Base-by-base conservation (phyloP, 768 basidiomycete species). In the Clitopilus hobsonii region DNA sequence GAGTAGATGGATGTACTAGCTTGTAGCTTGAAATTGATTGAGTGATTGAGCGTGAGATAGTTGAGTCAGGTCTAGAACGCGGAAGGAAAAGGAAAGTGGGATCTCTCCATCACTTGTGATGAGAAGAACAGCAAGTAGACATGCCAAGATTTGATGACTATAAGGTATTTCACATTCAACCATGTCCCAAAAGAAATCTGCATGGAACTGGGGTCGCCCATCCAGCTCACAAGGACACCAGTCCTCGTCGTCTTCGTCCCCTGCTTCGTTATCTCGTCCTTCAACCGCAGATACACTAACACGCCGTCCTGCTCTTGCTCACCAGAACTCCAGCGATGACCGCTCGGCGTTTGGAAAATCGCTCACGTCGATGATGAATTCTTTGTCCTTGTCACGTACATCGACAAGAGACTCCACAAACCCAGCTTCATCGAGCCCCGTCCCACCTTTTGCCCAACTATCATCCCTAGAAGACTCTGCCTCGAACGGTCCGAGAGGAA, bases 341-440 rank as follows among this genome's bases (percentile, higher is more conserved):
- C 60, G 63, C 13, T 65, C 71, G 10, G 78, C 78, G 30, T 87
- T 88, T 63, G 75, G 81, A 53, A 84, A 81, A 60, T 80, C 88
- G 0, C 74, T 91, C 55, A 83, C 80, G 58, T 78, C 77, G 28
- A 85, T 90, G 84, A 86, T 90, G 71, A 84, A 83, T 29, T 77
- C 81, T 6, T 78, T 91, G 2, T 78, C 85, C 1, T 76, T 90
- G 55, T 72, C 83, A 2, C 80, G 87, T 51, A 78, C 79, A 0
- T 75, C 57, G 62, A 77, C 81, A 10, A 66, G 68, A 52, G 69
- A 73, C 24, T 74, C 68, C 54, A 67, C 74, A 36, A 59, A 60
- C 28, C 55, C 32, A 14, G 32, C 32, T 10, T 36, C 55, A 2
- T 45, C 41, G 3, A 45, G 41, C 41, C 41, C 41, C n/a, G 41